A percentile compares a stretch with the other conserved stretches of the same genome.
These are phyloP conservation scores for Withania somnifera DNA, from an alignment of 305 asterid species.

Conservation along the genomic window DNA sequence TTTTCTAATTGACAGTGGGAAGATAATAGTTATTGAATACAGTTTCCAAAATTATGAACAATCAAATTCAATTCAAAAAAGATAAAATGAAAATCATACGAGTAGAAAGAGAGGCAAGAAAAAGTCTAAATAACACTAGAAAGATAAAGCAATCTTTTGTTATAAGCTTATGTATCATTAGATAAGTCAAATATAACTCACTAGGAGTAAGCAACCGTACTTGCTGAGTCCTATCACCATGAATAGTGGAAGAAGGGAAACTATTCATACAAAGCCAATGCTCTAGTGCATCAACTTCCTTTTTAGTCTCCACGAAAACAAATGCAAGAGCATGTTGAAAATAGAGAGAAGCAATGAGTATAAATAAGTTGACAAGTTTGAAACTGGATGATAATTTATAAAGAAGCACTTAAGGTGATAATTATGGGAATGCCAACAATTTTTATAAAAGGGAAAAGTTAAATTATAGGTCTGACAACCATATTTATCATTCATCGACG, in stretches of 20 bases:
- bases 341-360: conserved; percentile 5
- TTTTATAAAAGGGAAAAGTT: background rate
- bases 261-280: conserved; percentile 58
- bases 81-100: too few relatives aligned
- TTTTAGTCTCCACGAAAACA: conserved; percentile 85
- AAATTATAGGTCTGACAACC: too few relatives aligned
- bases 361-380: background rate
- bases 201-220: conserved; percentile 12
- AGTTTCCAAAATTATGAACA: too few relatives aligned
- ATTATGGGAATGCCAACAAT: background rate
- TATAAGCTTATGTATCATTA: background rate
- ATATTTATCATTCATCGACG: too few relatives aligned
- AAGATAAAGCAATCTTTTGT: too few relatives aligned
- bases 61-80: too few relatives aligned
- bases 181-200: background rate
- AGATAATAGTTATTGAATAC: too few relatives aligned
- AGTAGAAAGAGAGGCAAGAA: too few relatives aligned
- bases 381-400: background rate
- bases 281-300: conserved; percentile 80
- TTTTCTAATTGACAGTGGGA: too few relatives aligned
- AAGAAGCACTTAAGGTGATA: background rate
- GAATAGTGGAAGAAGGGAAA: conserved; percentile 77
- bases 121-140: too few relatives aligned
- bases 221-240: conserved; percentile 90
- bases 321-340: conserved; percentile 63